Evolutionary conservation across 2,329 filamentous ascomycete species (phyloP).

Genomic region (Pseudonectria buxi): DNA sequence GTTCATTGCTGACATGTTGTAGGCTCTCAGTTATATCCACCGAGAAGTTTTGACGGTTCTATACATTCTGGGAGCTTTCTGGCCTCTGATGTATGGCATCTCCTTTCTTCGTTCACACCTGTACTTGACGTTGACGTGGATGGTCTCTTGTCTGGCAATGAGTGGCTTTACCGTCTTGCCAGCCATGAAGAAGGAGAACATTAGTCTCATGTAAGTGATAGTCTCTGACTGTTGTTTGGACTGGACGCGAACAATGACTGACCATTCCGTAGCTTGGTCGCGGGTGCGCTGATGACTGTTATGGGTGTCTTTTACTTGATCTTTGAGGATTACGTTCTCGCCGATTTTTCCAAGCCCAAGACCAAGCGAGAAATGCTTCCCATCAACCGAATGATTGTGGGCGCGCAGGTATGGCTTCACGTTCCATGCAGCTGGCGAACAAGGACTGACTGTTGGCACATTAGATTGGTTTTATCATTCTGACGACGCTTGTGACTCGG

Average conservation of each 20-base stretch:
- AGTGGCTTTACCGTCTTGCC: slow-evolving; percentile 85
- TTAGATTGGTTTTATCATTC: slow-evolving; percentile 66
- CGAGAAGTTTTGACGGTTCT: slow-evolving; percentile 79
- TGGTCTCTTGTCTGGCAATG: slow-evolving; percentile 71
- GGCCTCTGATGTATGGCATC: slow-evolving; percentile 69
- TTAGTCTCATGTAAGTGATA: slow-evolving; percentile 61
- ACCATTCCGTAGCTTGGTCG: slow-evolving; percentile 50
- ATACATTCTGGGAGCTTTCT: slow-evolving; percentile 69
- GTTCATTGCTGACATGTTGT: slow-evolving; percentile 4
- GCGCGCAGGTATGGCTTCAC: slow-evolving; percentile 49
- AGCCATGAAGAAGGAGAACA: slow-evolving; percentile 75
- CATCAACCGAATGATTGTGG: slow-evolving; percentile 54
- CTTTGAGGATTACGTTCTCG: slow-evolving; percentile 61
- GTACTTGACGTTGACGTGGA: slow-evolving; percentile 64
- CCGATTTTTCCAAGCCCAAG: slow-evolving; percentile 32
- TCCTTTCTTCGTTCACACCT: slow-evolving; percentile 63
- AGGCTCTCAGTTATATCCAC: slow-evolving; percentile 89
- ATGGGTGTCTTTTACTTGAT: slow-evolving; percentile 72
- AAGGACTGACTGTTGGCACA: slow-evolving; percentile 6
- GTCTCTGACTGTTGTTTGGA: too few species aligned
- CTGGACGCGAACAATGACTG: slow-evolving; percentile 6
- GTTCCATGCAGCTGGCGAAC: background rate
- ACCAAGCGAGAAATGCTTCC: slow-evolving; percentile 27
- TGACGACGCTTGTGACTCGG: slow-evolving; percentile 79
- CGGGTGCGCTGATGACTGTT: slow-evolving; percentile 69